Evolutionary conservation across 495 filamentous ascomycete species (phyloP).

Genomic region (Daldinia childiae): DNA sequence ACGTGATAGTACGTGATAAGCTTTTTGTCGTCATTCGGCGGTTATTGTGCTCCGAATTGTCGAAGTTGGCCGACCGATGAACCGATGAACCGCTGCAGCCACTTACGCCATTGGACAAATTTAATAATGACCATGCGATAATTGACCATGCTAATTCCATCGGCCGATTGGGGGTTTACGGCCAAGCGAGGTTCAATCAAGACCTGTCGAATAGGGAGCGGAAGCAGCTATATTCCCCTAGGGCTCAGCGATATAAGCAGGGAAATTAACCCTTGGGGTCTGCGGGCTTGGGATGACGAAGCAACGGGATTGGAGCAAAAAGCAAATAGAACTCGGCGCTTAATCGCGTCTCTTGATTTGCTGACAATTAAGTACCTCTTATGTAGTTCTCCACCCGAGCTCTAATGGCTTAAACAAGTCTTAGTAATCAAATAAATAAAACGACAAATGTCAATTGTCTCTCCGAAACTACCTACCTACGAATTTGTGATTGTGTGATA

Average conservation of each 20-base stretch:
- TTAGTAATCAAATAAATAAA: constrained; percentile 6
- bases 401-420: background rate
- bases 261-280: constrained; percentile 28
- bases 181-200: background rate
- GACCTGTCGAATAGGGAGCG: constrained; percentile 22
- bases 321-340: constrained; percentile 25
- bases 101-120: background rate
- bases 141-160: constrained; percentile 6
- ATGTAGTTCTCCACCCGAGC: no score
- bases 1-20: constrained; percentile 23
- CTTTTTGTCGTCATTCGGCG: constrained; percentile 32
- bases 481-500: constrained; percentile 42
- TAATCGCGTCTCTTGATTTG: constrained; percentile 37
- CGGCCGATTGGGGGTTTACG: constrained; percentile 2
- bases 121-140: constrained; percentile 9
- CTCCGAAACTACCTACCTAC: constrained; percentile 11
- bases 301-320: constrained; percentile 32
- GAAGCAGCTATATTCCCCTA: constrained; percentile 19
- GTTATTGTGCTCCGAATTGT: constrained; percentile 38
- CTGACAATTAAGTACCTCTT: background rate
- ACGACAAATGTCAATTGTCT: background rate
- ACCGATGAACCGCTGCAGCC: constrained; percentile 1
- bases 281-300: constrained; percentile 18
- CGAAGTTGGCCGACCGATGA: background rate
- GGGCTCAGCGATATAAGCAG: constrained; percentile 16